phyloP scores from a whole-genome alignment of 371 early-diverging fungal genomes.

The Lichtheimia hyalospora region DNA sequence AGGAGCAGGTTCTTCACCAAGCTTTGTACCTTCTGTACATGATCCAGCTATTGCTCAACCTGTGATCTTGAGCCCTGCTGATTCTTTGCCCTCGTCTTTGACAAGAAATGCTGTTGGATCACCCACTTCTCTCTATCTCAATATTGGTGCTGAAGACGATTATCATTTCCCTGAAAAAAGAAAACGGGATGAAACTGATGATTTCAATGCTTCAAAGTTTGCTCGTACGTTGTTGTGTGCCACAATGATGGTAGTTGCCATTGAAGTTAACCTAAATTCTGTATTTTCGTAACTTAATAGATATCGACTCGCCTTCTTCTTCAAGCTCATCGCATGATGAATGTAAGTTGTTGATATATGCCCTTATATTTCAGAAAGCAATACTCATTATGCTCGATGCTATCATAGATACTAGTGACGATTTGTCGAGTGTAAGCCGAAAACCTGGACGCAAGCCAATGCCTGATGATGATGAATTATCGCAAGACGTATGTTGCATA shows the following conservation, averaged over 20 bases:
- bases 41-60: not conserved
- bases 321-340: not conserved
- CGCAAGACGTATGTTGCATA: not conserved
- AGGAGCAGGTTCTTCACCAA: not conserved
- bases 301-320: too few species aligned
- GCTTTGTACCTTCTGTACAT: not conserved
- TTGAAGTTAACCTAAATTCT: not conserved
- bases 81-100: conserved; percentile 1
- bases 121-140: conserved; percentile 11
- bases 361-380: too few species aligned
- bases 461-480: conserved; percentile 18
- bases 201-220: not conserved
- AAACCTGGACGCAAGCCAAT: conserved; percentile 37
- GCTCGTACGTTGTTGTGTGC: conserved; percentile 1
- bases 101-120: not conserved
- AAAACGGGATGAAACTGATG: conserved; percentile 1
- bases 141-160: conserved; percentile 1
- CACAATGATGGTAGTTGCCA: not conserved
- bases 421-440: conserved; percentile 4
- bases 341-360: not conserved
- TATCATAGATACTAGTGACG: too few species aligned
- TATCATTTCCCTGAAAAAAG: not conserved
- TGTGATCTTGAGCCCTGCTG: conserved; percentile 1
- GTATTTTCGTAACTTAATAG: not conserved
- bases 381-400: too few species aligned